Percentiles rank a stretch among this genome's conserved stretches.
Conservation (phyloP, 179 eudicot species). For the Pouteria campechiana region DNA sequence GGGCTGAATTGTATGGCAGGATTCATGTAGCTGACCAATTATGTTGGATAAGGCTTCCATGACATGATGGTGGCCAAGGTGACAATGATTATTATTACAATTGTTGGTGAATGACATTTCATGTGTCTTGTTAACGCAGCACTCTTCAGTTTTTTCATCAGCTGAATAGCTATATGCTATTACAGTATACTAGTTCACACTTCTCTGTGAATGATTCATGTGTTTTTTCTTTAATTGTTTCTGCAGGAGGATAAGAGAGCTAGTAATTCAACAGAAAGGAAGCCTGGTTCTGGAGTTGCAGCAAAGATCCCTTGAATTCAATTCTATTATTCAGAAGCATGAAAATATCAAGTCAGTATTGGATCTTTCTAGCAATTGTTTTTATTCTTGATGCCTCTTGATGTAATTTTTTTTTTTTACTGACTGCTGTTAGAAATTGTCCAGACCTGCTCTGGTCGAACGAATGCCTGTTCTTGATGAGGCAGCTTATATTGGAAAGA, state of each 20-base stretch:
- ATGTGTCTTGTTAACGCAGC: too few species aligned
- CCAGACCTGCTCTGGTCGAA: slow-evolving; percentile 76
- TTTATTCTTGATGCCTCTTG: neutral
- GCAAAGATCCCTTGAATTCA: slow-evolving; percentile 86
- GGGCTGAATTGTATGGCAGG: too few species aligned
- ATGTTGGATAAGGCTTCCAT: too few species aligned
- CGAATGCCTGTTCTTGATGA: slow-evolving; percentile 98
- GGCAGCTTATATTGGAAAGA: slow-evolving; percentile 73
- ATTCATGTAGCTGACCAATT: too few species aligned
- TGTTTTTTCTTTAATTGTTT: neutral
- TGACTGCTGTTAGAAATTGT: slow-evolving; percentile 13
- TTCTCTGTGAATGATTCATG: too few species aligned
- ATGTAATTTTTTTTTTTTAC: neutral
- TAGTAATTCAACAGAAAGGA: slow-evolving; percentile 57
- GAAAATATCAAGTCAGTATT: slow-evolving; percentile 63
- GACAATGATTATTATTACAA: too few species aligned
- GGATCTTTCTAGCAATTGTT: too few species aligned
- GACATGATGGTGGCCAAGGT: too few species aligned
- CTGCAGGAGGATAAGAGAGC: slow-evolving; percentile 76
- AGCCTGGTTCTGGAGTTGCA: slow-evolving; percentile 85
- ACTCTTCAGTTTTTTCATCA: too few species aligned
- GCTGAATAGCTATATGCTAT: too few species aligned
- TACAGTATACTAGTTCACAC: too few species aligned
- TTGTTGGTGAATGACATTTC: too few species aligned
- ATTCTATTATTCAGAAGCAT: slow-evolving; percentile 76